Evolutionary conservation across 2,329 filamentous ascomycete species (phyloP).

Genomic region (Hymenoscyphus salicellus): DNA sequence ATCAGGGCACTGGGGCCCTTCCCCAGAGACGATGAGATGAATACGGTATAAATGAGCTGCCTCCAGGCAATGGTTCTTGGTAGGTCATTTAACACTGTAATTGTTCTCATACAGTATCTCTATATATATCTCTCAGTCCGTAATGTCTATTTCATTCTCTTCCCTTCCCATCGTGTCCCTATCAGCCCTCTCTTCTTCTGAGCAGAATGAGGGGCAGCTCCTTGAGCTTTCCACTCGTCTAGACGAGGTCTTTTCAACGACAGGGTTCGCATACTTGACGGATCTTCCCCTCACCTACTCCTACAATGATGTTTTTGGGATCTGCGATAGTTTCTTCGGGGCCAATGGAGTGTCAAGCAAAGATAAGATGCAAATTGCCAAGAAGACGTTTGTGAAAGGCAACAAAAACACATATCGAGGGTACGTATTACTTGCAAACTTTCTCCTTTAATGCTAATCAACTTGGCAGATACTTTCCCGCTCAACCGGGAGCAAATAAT

Average conservation of each 20-base stretch:
- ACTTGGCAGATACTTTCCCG: conserved; percentile 42
- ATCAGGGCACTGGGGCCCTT: neutral
- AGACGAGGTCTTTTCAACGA: conserved; percentile 44
- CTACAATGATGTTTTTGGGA: conserved; percentile 42
- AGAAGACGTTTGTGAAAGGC: conserved; percentile 40
- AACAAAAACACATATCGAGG: conserved; percentile 46
- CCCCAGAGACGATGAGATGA: too few species aligned
- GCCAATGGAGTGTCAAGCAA: conserved; percentile 31
- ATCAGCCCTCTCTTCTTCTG: conserved; percentile 33
- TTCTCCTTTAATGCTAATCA: neutral
- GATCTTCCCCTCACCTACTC: conserved; percentile 42
- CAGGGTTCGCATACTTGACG: conserved; percentile 46
- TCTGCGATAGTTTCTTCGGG: conserved; percentile 42
- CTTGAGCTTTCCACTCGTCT: conserved; percentile 38
- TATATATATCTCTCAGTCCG: neutral
- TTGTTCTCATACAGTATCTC: neutral
- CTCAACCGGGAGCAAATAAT: conserved; percentile 41
- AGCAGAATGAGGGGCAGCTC: conserved; percentile 32
- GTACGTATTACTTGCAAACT: conserved; percentile 22
- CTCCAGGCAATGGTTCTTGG: neutral
- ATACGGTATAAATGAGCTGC: neutral
- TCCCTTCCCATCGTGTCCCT: conserved; percentile 44
- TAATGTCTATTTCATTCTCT: conserved; percentile 35
- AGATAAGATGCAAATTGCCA: conserved; percentile 43
- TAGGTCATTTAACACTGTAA: neutral